Evolutionary conservation across 2,329 filamentous ascomycete species (phyloP), one percentile per base, ranked within the genome.

Genomic region (Penicillium glabrum): DNA sequence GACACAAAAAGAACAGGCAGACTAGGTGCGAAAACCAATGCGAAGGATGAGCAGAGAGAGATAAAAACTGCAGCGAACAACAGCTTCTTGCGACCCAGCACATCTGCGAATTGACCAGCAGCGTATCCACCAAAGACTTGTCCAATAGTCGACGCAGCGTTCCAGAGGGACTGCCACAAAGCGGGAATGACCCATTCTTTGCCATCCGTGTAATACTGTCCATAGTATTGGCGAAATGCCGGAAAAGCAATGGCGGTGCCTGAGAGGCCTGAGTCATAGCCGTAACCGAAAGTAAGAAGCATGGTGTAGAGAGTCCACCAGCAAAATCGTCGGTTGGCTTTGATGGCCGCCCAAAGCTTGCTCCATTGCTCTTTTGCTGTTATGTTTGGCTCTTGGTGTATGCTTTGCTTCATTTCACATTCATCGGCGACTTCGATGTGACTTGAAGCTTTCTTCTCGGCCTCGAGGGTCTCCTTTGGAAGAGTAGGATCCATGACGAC

Each of bases 131-230:
- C 55, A 46, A 57, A 57, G 3, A 57, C 51, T 19, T 57, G 55
- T 14, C 55, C 55, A 19, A 57, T 57, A 24, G 55, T 57, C 11
- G 55, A 57, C 3, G 55, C 55, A 8, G 55, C 55, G 41, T 57
- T 57, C 55, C 55, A 57, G 1, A 57, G 46, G 1, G 55, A 57
- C 46, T 57, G 55, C 55, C 55, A 57, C 16, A 57, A 41, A 37
- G 55, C 55, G 33, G 55, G 55, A 43, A 57, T 57, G 4, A 57
- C 55, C 19, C 53, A 57, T 33, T 57, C 46, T 8, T 57, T 46
- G 24, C 51, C 46, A 2, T 21, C 46, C 8, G 55, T 51, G 14
- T 57, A 57, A 43, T 57, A 57, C 10, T 57, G 46, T 3, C 55
- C 55, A 31, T 57, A 57, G 24, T 33, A 39, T 29, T 57, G 53